These are phyloP conservation scores for Cutaneotrichosporon sp. DNA, from an alignment of 1,284 basidiomycete genomes.

Conservation along the genomic window DNA sequence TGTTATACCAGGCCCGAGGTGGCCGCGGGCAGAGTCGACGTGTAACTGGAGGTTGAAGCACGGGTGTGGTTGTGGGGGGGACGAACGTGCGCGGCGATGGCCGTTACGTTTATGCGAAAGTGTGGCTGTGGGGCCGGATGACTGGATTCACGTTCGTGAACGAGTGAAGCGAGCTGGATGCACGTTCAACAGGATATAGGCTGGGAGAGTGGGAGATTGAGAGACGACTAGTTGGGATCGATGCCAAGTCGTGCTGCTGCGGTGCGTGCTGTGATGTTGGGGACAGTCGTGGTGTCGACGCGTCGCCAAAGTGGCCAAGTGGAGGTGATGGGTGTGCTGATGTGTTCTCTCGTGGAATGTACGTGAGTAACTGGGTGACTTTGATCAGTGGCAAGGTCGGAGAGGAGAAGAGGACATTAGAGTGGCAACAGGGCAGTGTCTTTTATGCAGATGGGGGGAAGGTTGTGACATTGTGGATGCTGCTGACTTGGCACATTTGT, in stretches of 20 bases:
- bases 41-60: not conserved
- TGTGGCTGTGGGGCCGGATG: not conserved
- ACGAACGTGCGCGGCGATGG: conserved; percentile 2
- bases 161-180: too few species aligned
- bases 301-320: not conserved
- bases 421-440: too few species aligned
- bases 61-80: not conserved
- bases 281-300: not conserved
- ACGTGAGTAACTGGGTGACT: not conserved
- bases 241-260: too few species aligned
- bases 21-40: not conserved
- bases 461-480: too few species aligned
- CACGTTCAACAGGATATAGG: too few species aligned
- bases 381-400: not conserved
- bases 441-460: too few species aligned
- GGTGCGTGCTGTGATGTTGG: not conserved
- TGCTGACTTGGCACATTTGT: too few species aligned
- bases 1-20: not conserved
- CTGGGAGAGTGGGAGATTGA: too few species aligned
- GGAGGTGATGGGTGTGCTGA: not conserved
- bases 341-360: too few species aligned
- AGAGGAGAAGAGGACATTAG: not conserved
- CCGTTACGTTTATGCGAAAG: not conserved
- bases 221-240: too few species aligned
- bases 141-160: too few species aligned